Base-by-base conservation (phyloP, 116 monocot genomes). In the Zostera marina region DNA sequence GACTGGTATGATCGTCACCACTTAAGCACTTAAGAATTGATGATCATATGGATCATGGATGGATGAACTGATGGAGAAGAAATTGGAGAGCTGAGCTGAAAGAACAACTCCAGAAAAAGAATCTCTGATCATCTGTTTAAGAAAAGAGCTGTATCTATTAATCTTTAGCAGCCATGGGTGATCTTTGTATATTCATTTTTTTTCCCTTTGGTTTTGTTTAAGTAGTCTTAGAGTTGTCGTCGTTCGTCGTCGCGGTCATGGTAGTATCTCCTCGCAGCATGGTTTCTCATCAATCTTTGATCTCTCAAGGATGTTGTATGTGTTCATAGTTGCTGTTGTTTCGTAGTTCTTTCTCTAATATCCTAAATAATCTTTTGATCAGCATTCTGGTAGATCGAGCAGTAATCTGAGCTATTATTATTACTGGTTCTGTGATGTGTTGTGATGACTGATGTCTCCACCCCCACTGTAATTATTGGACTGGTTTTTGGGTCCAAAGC, bases 81-180 rank as follows among this genome's bases (percentile, higher is more conserved):
- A 32, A 40, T 38, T 23, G 51, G 24, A 24, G 52, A 42, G 41
- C 19, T 3, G 24, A 13, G 39, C 52, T 43, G 44, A 7, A 45
- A 54, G 47, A 15, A 1, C 17, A 49, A 70, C 63, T 38, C n/a
- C 8, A 52, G 42, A 77, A 52, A 40, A 77, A 67, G 74, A 59
- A 56, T 21, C 65, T 46, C 65, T 46, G 83, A 75, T 82, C 88
- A 56, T 78, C 80, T 52, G 79, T 79, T 61, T 43, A 59, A 19
- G 22, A 52, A 32, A 70, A 73, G 78, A 68, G 84, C 84, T 81
- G 81, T 76, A 39, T 80, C 32, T 80, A 77, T 80, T 72, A 62
- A 66, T 77, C 63, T 46, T 65, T 75, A 32, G 77, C 83, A 61
- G 83, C 83, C 83, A 73, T 81, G 88, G 77, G 77, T 76, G 81